phyloP scores from a whole-genome alignment of 2,329 filamentous ascomycete genomes.

The Sporothrix globosa region DNA sequence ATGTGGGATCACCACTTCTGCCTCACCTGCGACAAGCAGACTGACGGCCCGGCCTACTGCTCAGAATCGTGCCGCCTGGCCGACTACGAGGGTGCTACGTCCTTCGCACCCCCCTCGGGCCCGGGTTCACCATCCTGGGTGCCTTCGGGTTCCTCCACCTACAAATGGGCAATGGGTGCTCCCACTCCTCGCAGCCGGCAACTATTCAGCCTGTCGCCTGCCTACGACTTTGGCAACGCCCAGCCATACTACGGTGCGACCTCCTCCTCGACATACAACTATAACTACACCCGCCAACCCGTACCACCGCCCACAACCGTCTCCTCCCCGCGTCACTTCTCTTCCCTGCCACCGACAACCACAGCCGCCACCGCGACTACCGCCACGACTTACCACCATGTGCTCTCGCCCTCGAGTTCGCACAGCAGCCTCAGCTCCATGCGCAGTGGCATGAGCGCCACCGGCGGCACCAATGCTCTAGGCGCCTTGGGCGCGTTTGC shows the following conservation, averaged over 20 bases:
- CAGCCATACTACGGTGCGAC: slow-evolving; percentile 60
- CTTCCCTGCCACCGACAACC: slow-evolving; percentile 27
- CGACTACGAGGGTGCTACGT: slow-evolving; percentile 77
- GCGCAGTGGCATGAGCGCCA: slow-evolving; percentile 52
- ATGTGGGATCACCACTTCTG: slow-evolving; percentile 88
- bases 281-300: slow-evolving; percentile 39
- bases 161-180: slow-evolving; percentile 51
- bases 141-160: slow-evolving; percentile 48
- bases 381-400: slow-evolving; percentile 46
- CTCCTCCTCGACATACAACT: slow-evolving; percentile 45
- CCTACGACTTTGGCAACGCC: slow-evolving; percentile 72
- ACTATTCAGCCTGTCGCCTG: slow-evolving; percentile 71
- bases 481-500: slow-evolving; percentile 35
- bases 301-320: slow-evolving; percentile 36
- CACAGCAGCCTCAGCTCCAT: slow-evolving; percentile 83
- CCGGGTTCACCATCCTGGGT: slow-evolving; percentile 60
- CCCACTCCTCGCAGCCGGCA: slow-evolving; percentile 42
- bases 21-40: slow-evolving; percentile 90
- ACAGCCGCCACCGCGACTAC: slow-evolving; percentile 32
- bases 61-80: slow-evolving; percentile 87
- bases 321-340: slow-evolving; percentile 18
- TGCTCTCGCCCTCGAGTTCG: slow-evolving; percentile 72
- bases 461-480: slow-evolving; percentile 29
- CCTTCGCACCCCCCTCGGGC: slow-evolving; percentile 56
- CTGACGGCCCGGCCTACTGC: slow-evolving; percentile 81